A percentile compares a stretch with the other conserved stretches of the same genome.
These are phyloP conservation scores for Kodamaea ohmeri DNA, from an alignment of 1,139 yeast species.

Conservation along the genomic window DNA sequence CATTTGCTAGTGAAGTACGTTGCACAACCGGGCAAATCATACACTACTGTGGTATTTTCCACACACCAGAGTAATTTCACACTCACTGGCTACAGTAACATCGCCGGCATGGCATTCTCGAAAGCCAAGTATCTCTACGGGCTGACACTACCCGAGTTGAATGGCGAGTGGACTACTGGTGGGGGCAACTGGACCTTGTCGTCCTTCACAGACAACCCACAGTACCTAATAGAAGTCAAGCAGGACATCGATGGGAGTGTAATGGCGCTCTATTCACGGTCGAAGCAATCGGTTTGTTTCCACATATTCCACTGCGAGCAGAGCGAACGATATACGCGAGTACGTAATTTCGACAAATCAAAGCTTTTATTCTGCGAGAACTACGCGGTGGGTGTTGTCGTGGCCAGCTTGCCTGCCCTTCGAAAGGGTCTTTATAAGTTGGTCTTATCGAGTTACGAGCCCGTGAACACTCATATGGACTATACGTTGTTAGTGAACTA, in stretches of 20 bases:
- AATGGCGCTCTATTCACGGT: constrained; percentile 25
- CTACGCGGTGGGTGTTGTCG: constrained; percentile 24
- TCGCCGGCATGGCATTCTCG: constrained; percentile 21
- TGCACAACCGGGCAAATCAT: constrained; percentile 25
- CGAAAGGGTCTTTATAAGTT: constrained; percentile 38
- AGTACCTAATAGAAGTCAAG: constrained; percentile 38
- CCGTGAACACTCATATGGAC: not conserved
- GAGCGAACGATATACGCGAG: constrained; percentile 14
- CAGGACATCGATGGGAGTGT: constrained; percentile 17
- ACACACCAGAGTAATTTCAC: constrained; percentile 32
- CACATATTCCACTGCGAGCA: constrained; percentile 42
- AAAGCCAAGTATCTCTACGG: constrained; percentile 27
- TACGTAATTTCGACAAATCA: constrained; percentile 30
- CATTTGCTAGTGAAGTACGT: constrained; percentile 23
- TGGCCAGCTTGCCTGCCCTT: constrained; percentile 22
- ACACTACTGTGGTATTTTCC: constrained; percentile 27
- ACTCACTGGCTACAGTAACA: constrained; percentile 34
- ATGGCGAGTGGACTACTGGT: constrained; percentile 50
- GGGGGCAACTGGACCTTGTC: constrained; percentile 61
- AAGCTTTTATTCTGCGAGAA: constrained; percentile 29
- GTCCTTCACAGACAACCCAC: constrained; percentile 61
- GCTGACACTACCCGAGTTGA: constrained; percentile 18
- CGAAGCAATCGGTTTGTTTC: constrained; percentile 30
- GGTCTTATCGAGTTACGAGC: constrained; percentile 32
- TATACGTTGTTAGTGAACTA: constrained; percentile 16